Conservation (phyloP, 352 stramenopile genomes). For the Phytopythium montanum region DNA sequence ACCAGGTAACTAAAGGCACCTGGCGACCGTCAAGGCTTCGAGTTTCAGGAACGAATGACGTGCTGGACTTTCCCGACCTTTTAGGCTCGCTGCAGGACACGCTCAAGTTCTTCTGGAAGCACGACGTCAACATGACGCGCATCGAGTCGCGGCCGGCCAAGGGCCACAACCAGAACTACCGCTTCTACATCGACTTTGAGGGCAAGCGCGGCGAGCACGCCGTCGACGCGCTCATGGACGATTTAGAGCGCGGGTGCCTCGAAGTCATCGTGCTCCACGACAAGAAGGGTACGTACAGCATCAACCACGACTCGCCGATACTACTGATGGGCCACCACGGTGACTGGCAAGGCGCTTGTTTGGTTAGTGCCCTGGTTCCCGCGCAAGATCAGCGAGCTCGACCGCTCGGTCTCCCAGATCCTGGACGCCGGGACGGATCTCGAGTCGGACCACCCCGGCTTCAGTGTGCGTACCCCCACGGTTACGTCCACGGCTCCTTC, state of each 20-base stretch:
- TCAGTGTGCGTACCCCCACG: constrained; percentile 59
- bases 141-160: constrained; percentile 94
- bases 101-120: constrained; percentile 96
- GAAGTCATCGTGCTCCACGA: constrained; percentile 93
- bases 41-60: background rate
- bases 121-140: constrained; percentile 96
- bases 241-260: constrained; percentile 84
- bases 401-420: constrained; percentile 77
- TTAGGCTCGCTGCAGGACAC: constrained; percentile 91
- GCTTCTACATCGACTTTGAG: constrained; percentile 94
- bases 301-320: background rate
- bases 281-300: constrained; percentile 86
- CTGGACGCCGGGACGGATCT: constrained; percentile 94
- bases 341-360: background rate
- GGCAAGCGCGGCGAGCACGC: constrained; percentile 71
- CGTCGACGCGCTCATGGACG: constrained; percentile 84
- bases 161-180: constrained; percentile 77
- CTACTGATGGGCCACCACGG: background rate
- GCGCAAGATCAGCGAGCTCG: constrained; percentile 79
- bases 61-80: background rate
- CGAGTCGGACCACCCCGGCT: constrained; percentile 94
- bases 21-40: background rate
- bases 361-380: constrained; percentile 76
- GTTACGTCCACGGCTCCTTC: background rate
- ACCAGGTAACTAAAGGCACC: constrained; percentile 16